Percentiles rank a stretch among this genome's conserved stretches.
These are phyloP conservation scores for Neopestalotiopsis clavispora DNA, from an alignment of 2,329 filamentous ascomycete species.

Conservation along the genomic window DNA sequence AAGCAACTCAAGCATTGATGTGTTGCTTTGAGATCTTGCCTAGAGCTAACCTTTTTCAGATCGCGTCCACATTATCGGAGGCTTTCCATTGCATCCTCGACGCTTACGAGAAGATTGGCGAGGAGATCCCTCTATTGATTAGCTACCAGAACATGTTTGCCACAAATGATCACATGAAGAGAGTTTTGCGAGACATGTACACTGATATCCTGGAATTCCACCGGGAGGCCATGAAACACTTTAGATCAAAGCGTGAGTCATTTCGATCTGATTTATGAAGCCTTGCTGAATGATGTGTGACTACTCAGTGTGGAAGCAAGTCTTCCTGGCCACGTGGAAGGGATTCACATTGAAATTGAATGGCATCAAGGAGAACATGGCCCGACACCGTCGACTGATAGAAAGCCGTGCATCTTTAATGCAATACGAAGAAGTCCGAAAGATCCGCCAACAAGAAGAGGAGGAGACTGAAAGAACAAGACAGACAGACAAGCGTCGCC, in stretches of 20 bases:
- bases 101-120: slow-evolving; percentile 8
- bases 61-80: slow-evolving; percentile 4
- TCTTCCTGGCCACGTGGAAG: slow-evolving; percentile 4
- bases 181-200: slow-evolving; percentile 1
- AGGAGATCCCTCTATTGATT: not conserved
- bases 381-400: not conserved
- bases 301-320: slow-evolving; percentile 5
- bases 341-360: not conserved
- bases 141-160: not conserved
- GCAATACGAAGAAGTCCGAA: not conserved
- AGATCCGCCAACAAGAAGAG: not conserved
- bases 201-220: slow-evolving; percentile 16
- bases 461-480: too few species aligned
- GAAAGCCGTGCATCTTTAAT: not conserved
- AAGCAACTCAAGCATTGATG: not conserved
- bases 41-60: not conserved
- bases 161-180: not conserved
- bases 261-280: not conserved
- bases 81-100: slow-evolving; percentile 10
- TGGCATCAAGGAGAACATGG: not conserved
- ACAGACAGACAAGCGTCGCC: too few species aligned
- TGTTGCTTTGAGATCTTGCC: not conserved
- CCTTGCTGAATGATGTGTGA: not conserved
- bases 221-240: slow-evolving; percentile 6
- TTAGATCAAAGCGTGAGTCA: slow-evolving; percentile 6